Conservation (phyloP, 176 grass and related monocot genomes). For the Cenchrus purpureus region DNA sequence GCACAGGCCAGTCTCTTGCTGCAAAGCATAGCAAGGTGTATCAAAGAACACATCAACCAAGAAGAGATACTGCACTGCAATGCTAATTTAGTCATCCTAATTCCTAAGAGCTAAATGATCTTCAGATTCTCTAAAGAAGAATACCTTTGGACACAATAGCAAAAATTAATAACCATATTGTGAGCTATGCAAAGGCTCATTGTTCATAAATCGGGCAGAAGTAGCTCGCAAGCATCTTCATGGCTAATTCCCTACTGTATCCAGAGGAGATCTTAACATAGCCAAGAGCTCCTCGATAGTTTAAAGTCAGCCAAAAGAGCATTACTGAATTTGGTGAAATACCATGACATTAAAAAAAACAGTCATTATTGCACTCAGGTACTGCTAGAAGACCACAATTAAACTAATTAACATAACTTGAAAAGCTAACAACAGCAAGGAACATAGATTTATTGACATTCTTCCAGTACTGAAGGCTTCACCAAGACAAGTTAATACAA, state of each 20-base stretch:
- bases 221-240: background rate
- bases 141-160: slow-evolving; percentile 6
- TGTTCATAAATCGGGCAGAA: background rate
- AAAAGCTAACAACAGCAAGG: slow-evolving; percentile 16
- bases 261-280: background rate
- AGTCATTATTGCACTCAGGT: background rate
- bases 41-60: background rate
- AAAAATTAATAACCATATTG: background rate
- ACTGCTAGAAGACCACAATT: background rate
- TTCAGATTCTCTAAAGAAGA: too few relatives aligned
- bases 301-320: background rate
- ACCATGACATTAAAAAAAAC: background rate
- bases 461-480: background rate
- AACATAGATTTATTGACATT: background rate
- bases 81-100: slow-evolving; percentile 16
- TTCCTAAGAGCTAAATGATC: background rate
- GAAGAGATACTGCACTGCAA: background rate
- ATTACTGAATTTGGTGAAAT: background rate
- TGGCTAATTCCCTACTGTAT: background rate
- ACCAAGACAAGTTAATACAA: background rate
- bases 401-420: background rate
- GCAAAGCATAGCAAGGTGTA: slow-evolving; percentile 37
- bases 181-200: background rate
- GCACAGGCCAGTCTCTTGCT: slow-evolving; percentile 86
- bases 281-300: background rate